Conservation (phyloP, 1,139 yeast genomes). For the Sugiyamaella pinicola region DNA sequence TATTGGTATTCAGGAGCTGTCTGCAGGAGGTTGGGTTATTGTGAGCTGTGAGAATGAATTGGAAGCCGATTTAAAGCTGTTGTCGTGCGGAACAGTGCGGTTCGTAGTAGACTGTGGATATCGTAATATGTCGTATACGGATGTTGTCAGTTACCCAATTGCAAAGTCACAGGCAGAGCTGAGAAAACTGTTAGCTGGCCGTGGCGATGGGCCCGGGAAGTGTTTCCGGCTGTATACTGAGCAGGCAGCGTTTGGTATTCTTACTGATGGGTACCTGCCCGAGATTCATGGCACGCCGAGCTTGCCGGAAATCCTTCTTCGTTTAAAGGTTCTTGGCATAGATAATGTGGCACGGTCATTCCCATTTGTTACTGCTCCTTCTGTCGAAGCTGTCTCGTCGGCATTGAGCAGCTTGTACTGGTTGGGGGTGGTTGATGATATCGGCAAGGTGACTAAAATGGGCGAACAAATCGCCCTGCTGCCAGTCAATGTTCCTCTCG, state of each 20-base stretch:
- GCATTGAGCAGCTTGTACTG: slow-evolving; percentile 56
- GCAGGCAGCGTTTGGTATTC: slow-evolving; percentile 63
- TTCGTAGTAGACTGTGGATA: slow-evolving; percentile 90
- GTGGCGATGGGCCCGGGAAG: slow-evolving; percentile 67
- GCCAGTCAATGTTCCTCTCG: slow-evolving; percentile 54
- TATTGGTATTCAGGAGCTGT: background rate
- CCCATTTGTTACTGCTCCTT: slow-evolving; percentile 90
- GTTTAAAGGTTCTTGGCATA: slow-evolving; percentile 78
- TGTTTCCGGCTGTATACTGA: slow-evolving; percentile 87
- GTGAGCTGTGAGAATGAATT: slow-evolving; percentile 7
- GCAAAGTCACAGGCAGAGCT: slow-evolving; percentile 29
- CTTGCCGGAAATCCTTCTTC: slow-evolving; percentile 75
- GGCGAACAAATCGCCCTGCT: slow-evolving; percentile 81
- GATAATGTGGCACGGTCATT: slow-evolving; percentile 79
- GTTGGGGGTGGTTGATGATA: slow-evolving; percentile 74
- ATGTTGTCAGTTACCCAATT: slow-evolving; percentile 23
- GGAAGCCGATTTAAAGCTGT: slow-evolving; percentile 19
- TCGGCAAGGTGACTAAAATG: slow-evolving; percentile 71
- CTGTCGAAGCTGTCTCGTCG: slow-evolving; percentile 76
- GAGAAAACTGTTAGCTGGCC: slow-evolving; percentile 49
- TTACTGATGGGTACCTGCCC: slow-evolving; percentile 79
- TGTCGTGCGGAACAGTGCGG: slow-evolving; percentile 48
- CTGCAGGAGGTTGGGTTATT: slow-evolving; percentile 2
- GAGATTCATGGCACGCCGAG: slow-evolving; percentile 72
- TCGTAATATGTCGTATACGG: slow-evolving; percentile 2